These are phyloP conservation scores for Bocquillonia castaneifolia DNA, from an alignment of 441 rosid genomes.

Conservation along the genomic window DNA sequence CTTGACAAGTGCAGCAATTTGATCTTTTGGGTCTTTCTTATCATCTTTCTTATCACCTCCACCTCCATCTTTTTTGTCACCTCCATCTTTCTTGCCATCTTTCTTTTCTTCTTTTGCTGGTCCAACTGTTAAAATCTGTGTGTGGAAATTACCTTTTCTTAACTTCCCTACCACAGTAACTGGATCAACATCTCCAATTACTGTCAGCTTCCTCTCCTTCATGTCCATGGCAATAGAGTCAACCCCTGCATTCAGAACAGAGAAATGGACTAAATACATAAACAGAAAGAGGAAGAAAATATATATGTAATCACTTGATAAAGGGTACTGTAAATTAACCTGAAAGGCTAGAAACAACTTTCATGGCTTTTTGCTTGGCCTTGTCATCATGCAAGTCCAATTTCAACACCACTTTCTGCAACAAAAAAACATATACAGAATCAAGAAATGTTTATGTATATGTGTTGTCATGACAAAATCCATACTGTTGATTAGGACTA, in stretches of 20 bases:
- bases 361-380: conserved; percentile 53
- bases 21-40: conserved; percentile 32
- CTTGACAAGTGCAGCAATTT: conserved; percentile 29
- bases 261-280: not conserved
- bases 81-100: conserved; percentile 29
- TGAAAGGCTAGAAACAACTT: conserved; percentile 39
- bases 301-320: not conserved
- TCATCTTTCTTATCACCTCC: conserved; percentile 24
- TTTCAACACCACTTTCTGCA: conserved; percentile 53
- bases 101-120: conserved; percentile 55
- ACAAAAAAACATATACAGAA: not conserved
- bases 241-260: conserved; percentile 36
- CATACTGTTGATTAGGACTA: not conserved
- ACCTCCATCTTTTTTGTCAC: conserved; percentile 26
- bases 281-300: not conserved
- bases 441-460: not conserved
- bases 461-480: not conserved
- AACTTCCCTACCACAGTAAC: conserved; percentile 40
- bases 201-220: conserved; percentile 56
- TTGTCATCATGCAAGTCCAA: conserved; percentile 45
- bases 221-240: conserved; percentile 48
- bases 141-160: conserved; percentile 31
- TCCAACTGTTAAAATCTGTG: conserved; percentile 43
- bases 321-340: conserved; percentile 24
- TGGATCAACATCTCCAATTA: conserved; percentile 52